A percentile compares a stretch with the other conserved stretches of the same genome.
Conservation (phyloP, 2,329 filamentous ascomycete species). For the Tolypocladium guangdongense region DNA sequence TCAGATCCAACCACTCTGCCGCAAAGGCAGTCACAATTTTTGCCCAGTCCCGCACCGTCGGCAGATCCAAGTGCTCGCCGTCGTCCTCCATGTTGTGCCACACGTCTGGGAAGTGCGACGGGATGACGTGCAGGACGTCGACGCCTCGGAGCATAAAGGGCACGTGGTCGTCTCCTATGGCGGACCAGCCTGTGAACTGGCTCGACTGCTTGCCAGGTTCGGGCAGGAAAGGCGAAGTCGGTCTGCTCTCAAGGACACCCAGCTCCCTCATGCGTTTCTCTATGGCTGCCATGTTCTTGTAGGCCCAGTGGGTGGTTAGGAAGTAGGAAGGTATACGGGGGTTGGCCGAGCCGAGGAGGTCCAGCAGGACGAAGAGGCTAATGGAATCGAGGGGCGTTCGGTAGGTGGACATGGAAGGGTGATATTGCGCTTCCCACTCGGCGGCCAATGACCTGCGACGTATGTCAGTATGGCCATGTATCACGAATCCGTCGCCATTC, state of each 20-base stretch:
- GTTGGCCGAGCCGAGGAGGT: slow-evolving; percentile 63
- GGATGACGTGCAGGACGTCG: slow-evolving; percentile 81
- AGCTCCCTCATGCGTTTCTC: slow-evolving; percentile 64
- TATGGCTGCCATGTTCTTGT: slow-evolving; percentile 60
- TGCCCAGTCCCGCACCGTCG: slow-evolving; percentile 79
- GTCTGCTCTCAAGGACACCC: slow-evolving; percentile 50
- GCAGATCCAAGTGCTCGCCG: slow-evolving; percentile 69
- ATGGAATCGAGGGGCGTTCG: slow-evolving; percentile 68
- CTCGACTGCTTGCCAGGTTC: slow-evolving; percentile 44
- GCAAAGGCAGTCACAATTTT: slow-evolving; percentile 74
- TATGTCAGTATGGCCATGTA: background rate
- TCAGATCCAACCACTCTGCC: slow-evolving; percentile 84
- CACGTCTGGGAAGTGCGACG: slow-evolving; percentile 65
- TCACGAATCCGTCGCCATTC: slow-evolving; percentile 7
- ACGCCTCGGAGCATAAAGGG: slow-evolving; percentile 85
- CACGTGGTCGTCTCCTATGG: slow-evolving; percentile 77
- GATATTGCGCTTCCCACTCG: slow-evolving; percentile 61
- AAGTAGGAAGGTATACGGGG: slow-evolving; percentile 80
- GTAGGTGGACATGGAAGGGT: slow-evolving; percentile 65
- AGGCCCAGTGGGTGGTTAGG: slow-evolving; percentile 86
- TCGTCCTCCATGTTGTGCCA: slow-evolving; percentile 87
- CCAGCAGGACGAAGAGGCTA: slow-evolving; percentile 80
- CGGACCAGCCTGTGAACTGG: slow-evolving; percentile 34
- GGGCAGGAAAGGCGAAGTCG: slow-evolving; percentile 46
- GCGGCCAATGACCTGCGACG: slow-evolving; percentile 55